Evolutionary conservation across 2,329 filamentous ascomycete species (phyloP).

Genomic region (Talaromyces rugulosus): DNA sequence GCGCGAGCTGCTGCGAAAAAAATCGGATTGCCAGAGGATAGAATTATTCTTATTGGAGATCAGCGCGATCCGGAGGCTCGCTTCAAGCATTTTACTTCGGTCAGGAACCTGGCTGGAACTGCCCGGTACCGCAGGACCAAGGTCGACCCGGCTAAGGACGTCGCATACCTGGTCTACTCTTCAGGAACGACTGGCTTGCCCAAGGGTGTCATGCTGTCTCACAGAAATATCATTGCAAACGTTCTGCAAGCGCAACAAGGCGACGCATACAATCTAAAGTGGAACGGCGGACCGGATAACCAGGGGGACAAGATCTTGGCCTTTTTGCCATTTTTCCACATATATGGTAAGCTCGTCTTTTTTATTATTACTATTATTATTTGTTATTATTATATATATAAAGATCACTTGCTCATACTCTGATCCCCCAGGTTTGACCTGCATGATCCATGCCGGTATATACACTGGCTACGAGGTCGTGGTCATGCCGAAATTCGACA

Average conservation of each 20-base stretch:
- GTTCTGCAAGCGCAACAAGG: slow-evolving; percentile 51
- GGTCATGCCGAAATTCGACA: slow-evolving; percentile 75
- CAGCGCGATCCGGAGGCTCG: slow-evolving; percentile 51
- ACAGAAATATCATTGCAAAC: slow-evolving; percentile 78
- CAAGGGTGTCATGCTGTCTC: slow-evolving; percentile 85
- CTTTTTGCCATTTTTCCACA: slow-evolving; percentile 85
- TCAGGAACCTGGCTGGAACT: slow-evolving; percentile 60
- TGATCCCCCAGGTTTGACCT: slow-evolving; percentile 57
- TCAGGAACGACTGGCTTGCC: slow-evolving; percentile 87
- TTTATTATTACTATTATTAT: background rate
- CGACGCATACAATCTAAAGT: slow-evolving; percentile 55
- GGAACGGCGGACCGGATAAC: slow-evolving; percentile 56
- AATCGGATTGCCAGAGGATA: slow-evolving; percentile 66
- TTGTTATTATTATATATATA: too few relatives aligned
- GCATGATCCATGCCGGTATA: slow-evolving; percentile 65
- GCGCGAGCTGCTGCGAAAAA: slow-evolving; percentile 64
- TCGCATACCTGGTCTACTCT: slow-evolving; percentile 82
- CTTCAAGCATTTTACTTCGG: slow-evolving; percentile 68
- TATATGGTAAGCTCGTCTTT: slow-evolving; percentile 61
- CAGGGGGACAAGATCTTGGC: slow-evolving; percentile 70
- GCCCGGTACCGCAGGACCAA: slow-evolving; percentile 57
- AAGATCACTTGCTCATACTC: slow-evolving; percentile 2
- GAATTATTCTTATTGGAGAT: slow-evolving; percentile 71
- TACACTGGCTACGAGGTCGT: slow-evolving; percentile 63
- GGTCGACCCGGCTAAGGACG: slow-evolving; percentile 64